Base-by-base conservation (phyloP, 257 asterid genomes). In the Scutellaria barbata region DNA sequence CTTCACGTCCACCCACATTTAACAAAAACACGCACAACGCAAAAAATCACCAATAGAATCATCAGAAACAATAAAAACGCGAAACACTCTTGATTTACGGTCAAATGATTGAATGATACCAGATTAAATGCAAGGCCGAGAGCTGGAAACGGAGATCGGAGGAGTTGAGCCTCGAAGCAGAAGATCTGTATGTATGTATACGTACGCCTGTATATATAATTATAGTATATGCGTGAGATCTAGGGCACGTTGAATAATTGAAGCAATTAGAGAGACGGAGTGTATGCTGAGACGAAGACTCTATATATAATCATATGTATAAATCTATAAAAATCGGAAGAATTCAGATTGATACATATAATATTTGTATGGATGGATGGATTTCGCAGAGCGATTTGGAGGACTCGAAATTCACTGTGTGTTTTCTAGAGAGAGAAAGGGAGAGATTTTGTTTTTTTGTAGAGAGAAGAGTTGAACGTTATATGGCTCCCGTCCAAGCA, bases 181-280 rank as follows among this genome's bases (percentile, higher is more conserved):
- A 52, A 72, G 81, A 72, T 80, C 80, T 69, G 62, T 35, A 63
- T 60, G 41, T 69, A 66, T 41, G 78, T 74, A 72, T 71, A 69
- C 47, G 17, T 60, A 16, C 39, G 41, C 69, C 67, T 14, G 65
- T 58, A 68, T 18, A 72, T 63, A 80, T 61, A 69, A 54, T 20
- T 62, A 54, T 22, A 66, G 68, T 62, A 71, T 66, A 54, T 14
- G 75, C 63, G 68, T 69, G 80, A 74, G 87, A 85, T 80, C 85
- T 74, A 75, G 80, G 76, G 79, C 82, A 76, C 81, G 69, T 68
- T 64, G 76, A 75, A 69, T 59, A 72, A 77, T 56, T 75, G 81
- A 84, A 60, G 70, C 77, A 79, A 84, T 79, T 78, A 81, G 70
- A 80, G 71, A 58, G 77, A 20, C 48, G 41, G 52, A 2, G 66